Evolutionary conservation across 352 stramenopile genomes (phyloP), one percentile per base, ranked within the genome.

Genomic region (Globisporangium megalacanthum): DNA sequence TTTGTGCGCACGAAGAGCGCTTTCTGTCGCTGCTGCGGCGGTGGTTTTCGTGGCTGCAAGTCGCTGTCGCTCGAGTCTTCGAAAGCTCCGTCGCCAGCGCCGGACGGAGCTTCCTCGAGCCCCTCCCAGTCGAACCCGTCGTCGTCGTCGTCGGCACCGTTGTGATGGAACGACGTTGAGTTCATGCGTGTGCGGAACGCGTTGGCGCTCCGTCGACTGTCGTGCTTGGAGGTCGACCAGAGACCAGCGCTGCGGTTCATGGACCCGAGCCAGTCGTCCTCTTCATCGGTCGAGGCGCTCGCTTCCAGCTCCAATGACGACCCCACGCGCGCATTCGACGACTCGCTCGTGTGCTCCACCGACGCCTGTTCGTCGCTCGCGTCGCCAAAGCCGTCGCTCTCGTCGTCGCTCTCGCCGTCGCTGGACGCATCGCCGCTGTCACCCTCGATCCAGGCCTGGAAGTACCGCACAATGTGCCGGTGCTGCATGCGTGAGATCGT

Each of bases 401-500:
- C 69, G 19, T 81, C 60, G 52, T 61, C 35, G 35, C 35, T 39
- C 35, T 83, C 73, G 11, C 59, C 67, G 19, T 65, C 61, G 17
- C 35, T 76, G 74, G 36, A 72, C 69, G 49, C 70, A 71, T 73
- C 74, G 56, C 73, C 70, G 29, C 72, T 70, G 35, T 92, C 78
- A 13, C 82, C 82, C 69, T 95, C 86, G 42, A 95, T 92, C 86
- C 86, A 95, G 15, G 86, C 86, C 52, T 95, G 86, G 59, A 93
- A 95, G 61, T 98, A 98, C 46, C 95, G 74, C 17, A 98, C 95
- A 64, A 98, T 98, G 56, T 98, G 94, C 39, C 96, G 93, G 52
- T 98, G 95, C 52, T 95, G 91, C 88, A 98, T 97, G 44, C 92
- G 75, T 36, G 92, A 98, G 84, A 98, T 98, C 1, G 92, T 98